Evolutionary conservation across 352 stramenopile genomes (phyloP).

Genomic region (Phytophthora cryptogea): DNA sequence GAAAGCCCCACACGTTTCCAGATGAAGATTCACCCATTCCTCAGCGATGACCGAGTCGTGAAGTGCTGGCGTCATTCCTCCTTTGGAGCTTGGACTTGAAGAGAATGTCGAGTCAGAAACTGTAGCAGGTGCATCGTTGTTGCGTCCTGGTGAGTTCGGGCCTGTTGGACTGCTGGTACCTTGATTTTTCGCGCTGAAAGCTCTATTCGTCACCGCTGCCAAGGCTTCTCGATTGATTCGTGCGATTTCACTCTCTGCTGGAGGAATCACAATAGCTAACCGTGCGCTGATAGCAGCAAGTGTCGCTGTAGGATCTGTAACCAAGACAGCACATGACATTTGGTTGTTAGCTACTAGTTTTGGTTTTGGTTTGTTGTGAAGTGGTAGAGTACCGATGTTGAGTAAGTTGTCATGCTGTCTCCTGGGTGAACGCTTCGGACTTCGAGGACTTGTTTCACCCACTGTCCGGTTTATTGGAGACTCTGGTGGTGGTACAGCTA

Average conservation of each 20-base stretch:
- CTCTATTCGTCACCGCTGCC: constrained; percentile 19
- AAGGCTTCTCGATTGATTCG: constrained; percentile 67
- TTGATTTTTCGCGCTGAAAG: constrained; percentile 25
- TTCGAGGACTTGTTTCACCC: constrained; percentile 18
- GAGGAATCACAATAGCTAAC: constrained; percentile 50
- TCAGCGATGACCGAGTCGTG: constrained; percentile 76
- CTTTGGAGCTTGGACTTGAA: constrained; percentile 27
- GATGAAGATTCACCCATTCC: constrained; percentile 80
- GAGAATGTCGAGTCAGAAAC: constrained; percentile 2
- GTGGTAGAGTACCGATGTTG: constrained; percentile 37
- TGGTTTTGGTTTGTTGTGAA: not conserved
- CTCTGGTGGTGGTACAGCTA: constrained; percentile 7
- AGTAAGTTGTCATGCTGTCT: constrained; percentile 43
- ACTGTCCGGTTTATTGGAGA: constrained; percentile 9
- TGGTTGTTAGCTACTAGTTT: not conserved
- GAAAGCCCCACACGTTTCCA: constrained; percentile 59
- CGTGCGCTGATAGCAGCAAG: constrained; percentile 70
- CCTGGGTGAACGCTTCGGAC: constrained; percentile 25
- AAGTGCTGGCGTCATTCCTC: constrained; percentile 38
- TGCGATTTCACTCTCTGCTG: constrained; percentile 73
- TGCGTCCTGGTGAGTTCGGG: constrained; percentile 6
- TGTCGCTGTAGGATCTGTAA: constrained; percentile 41
- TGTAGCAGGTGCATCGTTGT: not conserved
- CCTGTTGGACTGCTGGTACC: constrained; percentile 8
- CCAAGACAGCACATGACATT: not conserved